Base-by-base conservation (phyloP, 805 yeast genomes). In the Myxozyma vanderwaltii region DNA sequence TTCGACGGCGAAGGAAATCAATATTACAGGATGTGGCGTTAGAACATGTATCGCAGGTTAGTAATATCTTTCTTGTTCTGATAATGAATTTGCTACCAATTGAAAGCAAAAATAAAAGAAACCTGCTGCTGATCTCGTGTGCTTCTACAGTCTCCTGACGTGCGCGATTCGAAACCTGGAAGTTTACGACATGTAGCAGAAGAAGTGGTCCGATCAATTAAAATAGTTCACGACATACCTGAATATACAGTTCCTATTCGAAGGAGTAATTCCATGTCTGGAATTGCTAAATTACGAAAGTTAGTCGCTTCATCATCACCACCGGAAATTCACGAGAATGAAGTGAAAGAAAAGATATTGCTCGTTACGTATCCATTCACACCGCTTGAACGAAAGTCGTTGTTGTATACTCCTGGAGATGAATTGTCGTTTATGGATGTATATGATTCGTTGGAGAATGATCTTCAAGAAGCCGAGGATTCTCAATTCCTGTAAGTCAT, bases 1-100 rank as follows among this genome's bases (percentile, higher is more conserved):
- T 15, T 23, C 56, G 65, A 21, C 59, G 65, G 52, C 56, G 65
- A 29, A 51, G 64, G 33, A 61, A 61, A 38, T 61, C 65, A 39
- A 61, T 61, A 26, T 26, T 61, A 21, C 64, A 61, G 33, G 64
- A 61, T 24, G 64, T 57, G 17, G 63, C 64, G 13, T 36, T 54
- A n/a, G 65, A 61, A 47, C 65, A 61, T 33, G 38, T 31, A 8
- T 63, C 54, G 23, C 64, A 52, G 54, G 65, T 61, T 19, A 23
- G 64, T 44, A 23, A 27, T 13, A 15, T 5, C 6, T 23, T 19
- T 24, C 19, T 17, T 33, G 13, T 4, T 4, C 21, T n/a, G 8
- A 21, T 24, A 15, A 13, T 17, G 21, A 8, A n/a, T n/a, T n/a
- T n/a, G n/a, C n/a, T n/a, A n/a, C n/a, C n/a, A n/a, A n/a, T n/a